Base-by-base conservation (phyloP, 2,329 filamentous ascomycete species). In the Cytospora paraplurivora region DNA sequence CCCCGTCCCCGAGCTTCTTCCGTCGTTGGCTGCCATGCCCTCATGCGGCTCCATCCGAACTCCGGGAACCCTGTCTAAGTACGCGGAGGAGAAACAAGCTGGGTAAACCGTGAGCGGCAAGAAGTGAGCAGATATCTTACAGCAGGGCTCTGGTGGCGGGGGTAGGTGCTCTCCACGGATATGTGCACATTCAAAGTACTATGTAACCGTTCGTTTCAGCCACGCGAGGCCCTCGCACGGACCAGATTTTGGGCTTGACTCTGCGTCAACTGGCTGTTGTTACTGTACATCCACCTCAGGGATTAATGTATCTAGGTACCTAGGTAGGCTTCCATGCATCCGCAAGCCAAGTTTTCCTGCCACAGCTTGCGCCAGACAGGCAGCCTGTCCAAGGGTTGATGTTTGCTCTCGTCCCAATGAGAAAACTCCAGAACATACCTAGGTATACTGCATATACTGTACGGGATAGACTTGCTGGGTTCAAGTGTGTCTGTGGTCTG, bases 341-440 rank as follows among this genome's bases (percentile, higher is more conserved):
- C 27, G 57, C 57, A 3, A 53, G 57, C 57, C 51, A 50, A 38
- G 51, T 61, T 61, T 61, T 61, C 41, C 59, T 21, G 49, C 38
- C 33, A 21, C 15, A 38, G 38, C 51, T 50, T 55, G 13, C 10
- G 38, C 51, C 15, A 2, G 38, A 55, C 17, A 33, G 59, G 51
- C 38, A 55, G 51, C 59, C 37, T 17, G 37, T 38, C 47, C 58
- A n/a, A 21, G 3, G 19, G 19, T 10, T 21, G 44, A 11, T 47
- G 44, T 47, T 47, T 47, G n/a, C n/a, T 21, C 44, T 12, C n/a
- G n/a, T 47, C n/a, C 41, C n/a, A 12, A 47, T 17, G 21, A 44
- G 41, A 44, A 7, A 19, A 19, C 41, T 3, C 41, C 41, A n/a
- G 27, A 27, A 4, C 4, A 27, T 27, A 27, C 27, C 27, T 27